Base-by-base conservation (phyloP, 1,284 basidiomycete genomes). In the Rhodotorula glutinis region DNA sequence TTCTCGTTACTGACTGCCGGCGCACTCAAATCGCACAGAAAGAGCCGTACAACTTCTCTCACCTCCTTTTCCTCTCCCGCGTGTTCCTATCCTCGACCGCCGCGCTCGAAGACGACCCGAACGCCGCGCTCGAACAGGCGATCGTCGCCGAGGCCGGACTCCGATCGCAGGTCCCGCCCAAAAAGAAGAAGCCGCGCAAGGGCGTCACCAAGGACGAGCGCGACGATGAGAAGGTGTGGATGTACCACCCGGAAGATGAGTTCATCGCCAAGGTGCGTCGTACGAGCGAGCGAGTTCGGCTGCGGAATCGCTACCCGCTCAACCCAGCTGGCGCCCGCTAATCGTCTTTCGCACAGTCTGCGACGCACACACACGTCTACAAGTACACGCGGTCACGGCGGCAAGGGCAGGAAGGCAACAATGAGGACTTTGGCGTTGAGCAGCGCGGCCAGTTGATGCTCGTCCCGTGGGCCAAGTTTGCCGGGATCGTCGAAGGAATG, bases 191-290 rank as follows among this genome's bases (percentile, higher is more conserved):
- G 64, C 77, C 75, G 40, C 81, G 79, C 73, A 81, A 62, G 55
- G 60, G 51, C n/a, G 52, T 82, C 67, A 76, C 78, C 70, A 69
- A 66, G 46, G 76, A 76, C 54, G 76, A 71, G 53, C 72, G 16
- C 74, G 66, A 51, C 9, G 78, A 79, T 29, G 69, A 70, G 47
- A 40, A 65, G 63, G 76, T 75, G 27, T 89, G 87, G 75, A 80
- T 85, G 0, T 94, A 91, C 80, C 92, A 96, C 76, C 87, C 89
- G 0, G 92, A 96, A 77, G 92, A 95, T 78, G 87, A 88, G 58
- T 81, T 82, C 60, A 86, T 92, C 57, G 83, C 84, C 70, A 80
- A 86, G 80, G 90, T 89, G 59, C 54, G 82, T 76, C 10, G 57
- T 51, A 13, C 8, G 43, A 44, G 21, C 8, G n/a, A 51, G 11